phyloP scores from a whole-genome alignment of 164 flowering plant species.

The Amborella trichopoda region DNA sequence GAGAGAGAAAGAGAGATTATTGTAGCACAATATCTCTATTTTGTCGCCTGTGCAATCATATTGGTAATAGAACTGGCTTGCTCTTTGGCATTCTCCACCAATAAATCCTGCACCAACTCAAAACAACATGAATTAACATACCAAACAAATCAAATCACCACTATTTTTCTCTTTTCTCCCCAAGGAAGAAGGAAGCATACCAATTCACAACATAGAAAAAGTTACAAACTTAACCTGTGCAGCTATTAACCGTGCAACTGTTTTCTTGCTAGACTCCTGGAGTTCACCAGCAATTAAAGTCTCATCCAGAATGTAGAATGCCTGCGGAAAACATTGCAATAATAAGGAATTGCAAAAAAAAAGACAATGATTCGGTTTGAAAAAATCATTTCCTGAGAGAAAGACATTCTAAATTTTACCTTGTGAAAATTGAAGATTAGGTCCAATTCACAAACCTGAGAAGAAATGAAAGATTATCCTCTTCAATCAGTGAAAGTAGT shows the following conservation, averaged over 20 bases:
- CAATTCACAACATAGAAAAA: no score
- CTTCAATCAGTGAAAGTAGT: no score
- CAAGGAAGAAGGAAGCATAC: no score
- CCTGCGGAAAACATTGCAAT: conserved; percentile 21
- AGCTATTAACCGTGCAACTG: conserved; percentile 70
- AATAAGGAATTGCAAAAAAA: background rate
- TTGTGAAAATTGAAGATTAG: conserved; percentile 87
- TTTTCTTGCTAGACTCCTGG: conserved; percentile 94
- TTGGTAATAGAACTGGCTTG: conserved; percentile 72
- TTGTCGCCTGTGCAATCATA: conserved; percentile 79
- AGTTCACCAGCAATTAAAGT: conserved; percentile 85
- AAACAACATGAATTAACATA: conserved; percentile 1
- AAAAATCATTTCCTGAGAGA: background rate
- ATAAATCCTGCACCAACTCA: conserved; percentile 39
- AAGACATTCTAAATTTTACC: conserved; percentile 21
- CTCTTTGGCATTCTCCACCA: conserved; percentile 92
- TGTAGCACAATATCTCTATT: conserved; percentile 30
- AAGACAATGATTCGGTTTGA: background rate
- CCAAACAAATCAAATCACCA: no score
- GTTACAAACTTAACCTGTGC: no score
- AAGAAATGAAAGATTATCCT: no score
- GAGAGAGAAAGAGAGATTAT: no score
- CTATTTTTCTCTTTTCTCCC: no score
- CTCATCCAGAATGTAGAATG: conserved; percentile 81
- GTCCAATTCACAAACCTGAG: conserved; percentile 84